These are phyloP conservation scores for Aspergillus luchuensis DNA, from an alignment of 2,329 filamentous ascomycete genomes.

Conservation along the genomic window DNA sequence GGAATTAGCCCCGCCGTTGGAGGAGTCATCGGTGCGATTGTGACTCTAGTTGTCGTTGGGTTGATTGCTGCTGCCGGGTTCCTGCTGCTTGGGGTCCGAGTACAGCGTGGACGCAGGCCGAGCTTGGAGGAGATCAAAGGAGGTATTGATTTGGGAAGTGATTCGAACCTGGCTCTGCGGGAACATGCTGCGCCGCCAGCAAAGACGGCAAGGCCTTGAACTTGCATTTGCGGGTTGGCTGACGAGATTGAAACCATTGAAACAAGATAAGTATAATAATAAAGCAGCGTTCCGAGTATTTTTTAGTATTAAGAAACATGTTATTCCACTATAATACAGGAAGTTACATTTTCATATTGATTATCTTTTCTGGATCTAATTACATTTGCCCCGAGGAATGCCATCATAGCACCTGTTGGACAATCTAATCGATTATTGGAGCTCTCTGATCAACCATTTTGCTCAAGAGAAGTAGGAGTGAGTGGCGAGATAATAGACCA, in stretches of 20 bases:
- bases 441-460: too few relatives aligned
- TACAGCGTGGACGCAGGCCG: slow-evolving; percentile 44
- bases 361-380: too few relatives aligned
- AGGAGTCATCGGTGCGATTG: slow-evolving; percentile 59
- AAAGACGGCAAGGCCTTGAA: background rate
- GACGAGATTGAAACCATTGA: background rate
- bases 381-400: too few relatives aligned
- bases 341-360: too few relatives aligned
- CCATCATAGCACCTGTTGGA: too few relatives aligned
- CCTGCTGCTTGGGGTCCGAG: slow-evolving; percentile 50
- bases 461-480: too few relatives aligned
- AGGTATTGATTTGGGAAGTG: slow-evolving; percentile 55
- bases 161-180: slow-evolving; percentile 53
- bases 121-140: slow-evolving; percentile 60
- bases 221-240: background rate
- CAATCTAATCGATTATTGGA: too few relatives aligned
- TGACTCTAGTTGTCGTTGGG: slow-evolving; percentile 51
- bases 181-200: slow-evolving; percentile 1
- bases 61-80: slow-evolving; percentile 44
- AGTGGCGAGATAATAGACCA: too few relatives aligned
- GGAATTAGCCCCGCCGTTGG: slow-evolving; percentile 49
- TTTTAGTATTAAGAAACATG: too few relatives aligned
- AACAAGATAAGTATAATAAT: background rate
- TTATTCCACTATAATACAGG: too few relatives aligned
- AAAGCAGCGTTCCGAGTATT: too few relatives aligned